Percentiles rank a stretch among this genome's conserved stretches.
These are phyloP conservation scores for Lecanicillium sp. DNA, from an alignment of 2,329 filamentous ascomycete species.

Conservation along the genomic window DNA sequence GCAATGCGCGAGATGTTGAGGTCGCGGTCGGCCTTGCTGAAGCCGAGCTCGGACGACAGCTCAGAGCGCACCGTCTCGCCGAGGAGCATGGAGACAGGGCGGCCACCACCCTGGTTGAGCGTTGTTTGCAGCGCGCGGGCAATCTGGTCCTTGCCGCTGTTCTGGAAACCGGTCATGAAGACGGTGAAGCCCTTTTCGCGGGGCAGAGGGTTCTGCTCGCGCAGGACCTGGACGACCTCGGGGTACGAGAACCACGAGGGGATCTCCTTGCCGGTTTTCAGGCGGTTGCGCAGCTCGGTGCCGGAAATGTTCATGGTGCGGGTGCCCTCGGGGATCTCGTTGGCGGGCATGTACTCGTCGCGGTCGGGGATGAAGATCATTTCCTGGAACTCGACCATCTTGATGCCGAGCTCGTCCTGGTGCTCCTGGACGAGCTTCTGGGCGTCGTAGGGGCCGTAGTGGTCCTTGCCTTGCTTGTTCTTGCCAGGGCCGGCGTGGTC, in stretches of 20 bases:
- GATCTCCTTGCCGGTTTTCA: conserved; percentile 87
- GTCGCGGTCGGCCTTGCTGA: conserved; percentile 85
- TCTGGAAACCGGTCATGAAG: conserved; percentile 95
- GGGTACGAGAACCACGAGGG: conserved; percentile 99
- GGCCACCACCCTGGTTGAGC: conserved; percentile 94
- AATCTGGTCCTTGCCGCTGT: conserved; percentile 94
- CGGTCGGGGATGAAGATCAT: conserved; percentile 98
- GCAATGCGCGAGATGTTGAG: conserved; percentile 94
- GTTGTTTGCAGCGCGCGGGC: conserved; percentile 93
- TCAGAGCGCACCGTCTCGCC: conserved; percentile 93
- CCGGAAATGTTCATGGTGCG: conserved; percentile 84
- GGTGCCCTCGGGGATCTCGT: conserved; percentile 76
- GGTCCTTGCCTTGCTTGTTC: conserved; percentile 94
- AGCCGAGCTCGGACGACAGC: conserved; percentile 90
- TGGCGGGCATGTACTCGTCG: conserved; percentile 91
- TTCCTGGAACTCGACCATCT: conserved; percentile 98
- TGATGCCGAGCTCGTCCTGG: conserved; percentile 91
- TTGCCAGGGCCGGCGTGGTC: conserved; percentile 97
- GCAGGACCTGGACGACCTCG: conserved; percentile 91
- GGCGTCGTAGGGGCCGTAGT: conserved; percentile 97
- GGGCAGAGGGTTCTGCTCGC: conserved; percentile 91
- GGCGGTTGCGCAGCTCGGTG: conserved; percentile 84
- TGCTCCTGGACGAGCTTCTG: conserved; percentile 96
- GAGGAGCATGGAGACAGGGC: conserved; percentile 86
- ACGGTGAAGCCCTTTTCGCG: conserved; percentile 93